These are phyloP conservation scores for Penicillium sp. DNA, from an alignment of 2,329 filamentous ascomycete genomes.

Conservation along the genomic window DNA sequence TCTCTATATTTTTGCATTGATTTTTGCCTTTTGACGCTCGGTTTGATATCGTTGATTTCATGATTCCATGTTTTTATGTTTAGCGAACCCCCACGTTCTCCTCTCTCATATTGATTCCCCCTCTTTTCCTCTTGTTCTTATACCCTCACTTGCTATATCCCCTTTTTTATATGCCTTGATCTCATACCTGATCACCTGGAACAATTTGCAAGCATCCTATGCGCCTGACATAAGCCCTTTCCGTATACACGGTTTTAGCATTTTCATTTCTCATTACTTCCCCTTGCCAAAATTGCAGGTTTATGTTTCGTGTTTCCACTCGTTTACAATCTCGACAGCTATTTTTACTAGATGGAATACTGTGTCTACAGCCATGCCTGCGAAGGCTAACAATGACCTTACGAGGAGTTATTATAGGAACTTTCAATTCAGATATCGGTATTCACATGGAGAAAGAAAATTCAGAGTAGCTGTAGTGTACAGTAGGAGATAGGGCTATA, in stretches of 20 bases:
- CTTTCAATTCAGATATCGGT: not conserved
- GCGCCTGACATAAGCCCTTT: not conserved
- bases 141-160: conserved; percentile 13
- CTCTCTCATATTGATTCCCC: not conserved
- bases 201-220: not conserved
- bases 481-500: not conserved
- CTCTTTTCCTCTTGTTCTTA: conserved; percentile 7
- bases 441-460: not conserved
- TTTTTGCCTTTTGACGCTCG: not conserved
- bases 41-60: conserved; percentile 1
- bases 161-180: conserved; percentile 1
- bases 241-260: not conserved
- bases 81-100: conserved; percentile 12
- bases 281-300: conserved; percentile 9
- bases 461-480: conserved; percentile 6
- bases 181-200: not conserved
- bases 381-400: conserved; percentile 18
- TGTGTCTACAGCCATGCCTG: conserved; percentile 16
- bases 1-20: not conserved
- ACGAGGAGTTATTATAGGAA: conserved; percentile 5
- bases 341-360: not conserved
- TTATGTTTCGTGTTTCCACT: not conserved
- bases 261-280: not conserved
- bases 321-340: not conserved
- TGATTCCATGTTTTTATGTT: conserved; percentile 8